Conservation (phyloP, 1,284 basidiomycete species). For the Cutaneotrichosporon sp. region DNA sequence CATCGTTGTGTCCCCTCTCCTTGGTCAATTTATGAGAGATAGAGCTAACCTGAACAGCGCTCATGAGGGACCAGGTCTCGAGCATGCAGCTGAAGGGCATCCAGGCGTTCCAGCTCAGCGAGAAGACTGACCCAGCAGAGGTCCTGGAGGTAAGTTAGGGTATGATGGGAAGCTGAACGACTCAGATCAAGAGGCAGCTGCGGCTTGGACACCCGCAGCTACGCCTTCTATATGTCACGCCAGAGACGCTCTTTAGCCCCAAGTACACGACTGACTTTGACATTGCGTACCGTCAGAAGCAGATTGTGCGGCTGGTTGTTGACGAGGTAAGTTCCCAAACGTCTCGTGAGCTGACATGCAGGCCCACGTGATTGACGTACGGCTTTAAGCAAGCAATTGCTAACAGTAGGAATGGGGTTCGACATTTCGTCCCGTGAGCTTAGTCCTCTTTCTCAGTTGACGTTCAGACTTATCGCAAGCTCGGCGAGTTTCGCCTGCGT, state of each 20-base stretch:
- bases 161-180: background rate
- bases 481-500: constrained; percentile 67
- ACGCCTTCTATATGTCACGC: constrained; percentile 74
- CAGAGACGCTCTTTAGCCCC: constrained; percentile 65
- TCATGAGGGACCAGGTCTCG: constrained; percentile 82
- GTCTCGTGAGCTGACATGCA: constrained; percentile 38
- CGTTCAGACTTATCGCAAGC: constrained; percentile 63
- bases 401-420: constrained; percentile 69
- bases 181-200: constrained; percentile 65
- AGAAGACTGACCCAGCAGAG: constrained; percentile 62
- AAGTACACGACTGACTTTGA: constrained; percentile 61
- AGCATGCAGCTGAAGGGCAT: constrained; percentile 62
- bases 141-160: constrained; percentile 57
- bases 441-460: background rate
- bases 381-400: background rate
- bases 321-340: constrained; percentile 63
- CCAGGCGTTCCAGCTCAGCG: constrained; percentile 64
- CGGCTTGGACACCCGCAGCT: constrained; percentile 62
- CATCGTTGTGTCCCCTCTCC: constrained; percentile 72
- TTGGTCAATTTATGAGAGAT: constrained; percentile 57
- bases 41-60: constrained; percentile 55
- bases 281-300: constrained; percentile 58
- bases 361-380: constrained; percentile 78
- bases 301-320: constrained; percentile 69
- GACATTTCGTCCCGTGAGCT: constrained; percentile 62